phyloP scores from a whole-genome alignment of 768 basidiomycete genomes.

The Suillus decipiens region DNA sequence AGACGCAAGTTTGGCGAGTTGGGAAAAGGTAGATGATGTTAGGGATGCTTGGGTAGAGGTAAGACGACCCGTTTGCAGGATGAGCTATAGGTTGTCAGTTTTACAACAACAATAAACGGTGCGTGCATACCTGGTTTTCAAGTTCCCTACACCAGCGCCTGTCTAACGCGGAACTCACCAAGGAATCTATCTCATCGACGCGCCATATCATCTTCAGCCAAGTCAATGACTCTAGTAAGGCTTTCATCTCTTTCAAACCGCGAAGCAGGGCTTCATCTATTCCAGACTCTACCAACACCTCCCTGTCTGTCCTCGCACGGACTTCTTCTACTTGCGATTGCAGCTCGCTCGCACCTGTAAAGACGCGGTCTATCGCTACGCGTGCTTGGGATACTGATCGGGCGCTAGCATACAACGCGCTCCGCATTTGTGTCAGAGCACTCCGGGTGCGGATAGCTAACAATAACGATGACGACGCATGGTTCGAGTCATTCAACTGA shows the following conservation, averaged over 20 bases:
- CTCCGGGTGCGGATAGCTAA: constrained; percentile 37
- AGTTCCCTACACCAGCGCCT: constrained; percentile 45
- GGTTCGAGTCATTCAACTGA: constrained; percentile 2
- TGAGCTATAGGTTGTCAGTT: constrained; percentile 44
- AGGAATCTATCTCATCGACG: constrained; percentile 40
- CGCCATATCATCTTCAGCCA: constrained; percentile 44
- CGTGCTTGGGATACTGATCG: constrained; percentile 32
- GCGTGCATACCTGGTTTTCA: constrained; percentile 47
- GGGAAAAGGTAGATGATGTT: constrained; percentile 39
- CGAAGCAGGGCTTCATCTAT: constrained; percentile 29
- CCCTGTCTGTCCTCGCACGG: constrained; percentile 35
- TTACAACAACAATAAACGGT: neutral
- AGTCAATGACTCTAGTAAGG: constrained; percentile 33
- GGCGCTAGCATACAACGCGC: constrained; percentile 41
- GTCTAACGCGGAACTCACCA: constrained; percentile 35
- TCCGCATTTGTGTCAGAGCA: constrained; percentile 40
- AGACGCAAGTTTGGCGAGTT: constrained; percentile 41
- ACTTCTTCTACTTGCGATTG: constrained; percentile 40
- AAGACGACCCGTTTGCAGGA: constrained; percentile 65
- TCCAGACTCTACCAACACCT: constrained; percentile 39
- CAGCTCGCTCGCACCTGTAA: constrained; percentile 38
- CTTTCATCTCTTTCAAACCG: constrained; percentile 31
- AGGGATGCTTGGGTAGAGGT: constrained; percentile 46
- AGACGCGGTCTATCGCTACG: constrained; percentile 38
- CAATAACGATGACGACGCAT: constrained; percentile 7